Base-by-base conservation (phyloP, 1,284 basidiomycete genomes). In the Cryptococcus floricola region DNA sequence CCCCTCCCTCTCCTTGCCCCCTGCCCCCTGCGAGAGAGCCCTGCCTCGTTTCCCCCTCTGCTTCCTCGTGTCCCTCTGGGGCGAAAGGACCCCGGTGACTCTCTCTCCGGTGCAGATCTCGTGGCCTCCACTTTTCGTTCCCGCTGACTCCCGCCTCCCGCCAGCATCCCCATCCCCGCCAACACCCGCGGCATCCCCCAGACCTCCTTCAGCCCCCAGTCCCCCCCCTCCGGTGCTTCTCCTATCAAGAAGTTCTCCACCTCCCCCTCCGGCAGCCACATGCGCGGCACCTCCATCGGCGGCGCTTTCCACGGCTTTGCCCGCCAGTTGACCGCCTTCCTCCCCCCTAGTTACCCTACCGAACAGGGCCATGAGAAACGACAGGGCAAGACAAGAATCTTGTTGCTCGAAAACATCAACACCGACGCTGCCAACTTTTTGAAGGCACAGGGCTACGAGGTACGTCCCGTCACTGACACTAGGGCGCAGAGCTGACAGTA, bases 331-430 rank as follows among this genome's bases (percentile, higher is more conserved):
- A 71, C 70, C 9, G 73, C 75, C n/a, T 77, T 75, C 70, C 65
- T 76, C 10, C 76, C 76, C 23, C 48, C 70, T 23, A 57, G 63
- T 13, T 74, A 73, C 65, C 74, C 74, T 5, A 34, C 66, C 4
- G 58, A 56, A 27, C 66, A 65, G 51, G 66, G 65, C 51, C 65
- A 60, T 2, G 58, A 57, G 34, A 67, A 66, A 56, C 63, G 69
- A 56, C 66, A 71, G 48, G 71, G 70, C 39, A 72, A 70, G 55
- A 58, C 70, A 42, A 69, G 55, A 59, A 62, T 98, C 50, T 82
- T 98, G 55, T 79, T 98, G 51, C 83, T 98, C 61, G 95, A 98
- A 79, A 98, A 98, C 74, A 94, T 98, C 81, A 93, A 88, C 77
- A 83, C 87, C 73, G 89, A 92, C 42, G 96, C 96, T 23, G 91